Evolutionary conservation across 805 yeast species (phyloP), one percentile per base, ranked within the genome.

Genomic region (Sugiyamaella boreocaroliniensis): DNA sequence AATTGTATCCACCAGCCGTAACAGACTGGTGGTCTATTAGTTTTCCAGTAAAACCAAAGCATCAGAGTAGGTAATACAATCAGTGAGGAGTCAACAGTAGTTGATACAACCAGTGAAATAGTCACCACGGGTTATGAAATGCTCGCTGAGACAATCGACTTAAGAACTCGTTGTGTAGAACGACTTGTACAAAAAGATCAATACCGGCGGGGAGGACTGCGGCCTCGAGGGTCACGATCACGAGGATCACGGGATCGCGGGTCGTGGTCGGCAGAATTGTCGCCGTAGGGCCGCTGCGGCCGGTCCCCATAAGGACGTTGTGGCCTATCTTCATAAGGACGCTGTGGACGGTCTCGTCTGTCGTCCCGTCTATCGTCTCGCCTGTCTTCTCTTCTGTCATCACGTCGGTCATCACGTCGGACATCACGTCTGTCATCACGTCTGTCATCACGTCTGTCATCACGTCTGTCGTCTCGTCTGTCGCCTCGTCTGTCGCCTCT

Each of bases 301-400:
- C 41, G 18, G 45, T 43, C 26, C 9, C 41, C 45, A 8, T 45
- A 12, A 2, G 54, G 50, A 10, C 34, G 40, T 10, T 54, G 56
- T 37, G 47, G 16, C n/a, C 46, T 40, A 45, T 45, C 61, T n/a
- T 58, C 50, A 16, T 55, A 50, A 18, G 55, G 47, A 10, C 57
- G 48, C n/a, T 63, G 51, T 0, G 58, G 48, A 2, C 63, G 65
- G 26, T 22, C 26, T 6, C 26, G 26, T 22, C 49, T 50, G n/a
- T 34, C 50, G 15, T 54, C 29, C 20, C 56, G 44, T 8, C 55
- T 54, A 11, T 51, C 26, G 20, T 47, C 48, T 10, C 47, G 43
- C 5, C 43, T 34, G 37, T 47, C 49, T 20, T 41, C 32, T 2
- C 37, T n/a, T 37, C 37, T 26, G 32, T 41, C 16, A n/a, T 32